Evolutionary conservation across 306 rosid genomes (phyloP), one percentile per base, ranked within the genome.

Genomic region (Begonia masoniana): DNA sequence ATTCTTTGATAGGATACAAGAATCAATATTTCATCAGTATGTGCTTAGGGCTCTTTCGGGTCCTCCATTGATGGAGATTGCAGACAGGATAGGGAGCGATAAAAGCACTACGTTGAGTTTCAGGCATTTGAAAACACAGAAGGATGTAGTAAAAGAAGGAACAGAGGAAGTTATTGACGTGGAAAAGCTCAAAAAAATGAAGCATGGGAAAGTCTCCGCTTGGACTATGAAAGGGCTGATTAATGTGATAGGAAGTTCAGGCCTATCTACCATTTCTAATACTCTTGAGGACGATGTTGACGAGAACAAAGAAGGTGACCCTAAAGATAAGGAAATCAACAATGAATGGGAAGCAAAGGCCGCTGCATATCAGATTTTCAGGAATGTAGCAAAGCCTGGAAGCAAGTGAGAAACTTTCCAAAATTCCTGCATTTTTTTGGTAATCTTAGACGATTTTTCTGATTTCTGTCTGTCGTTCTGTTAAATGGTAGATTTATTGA

Each of bases 1-100:
- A 41, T 89, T 82, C 78, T 89, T 89, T 51, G 94, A 89, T 58
- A 70, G 95, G 73, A 81, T 89, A 63, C 95, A 89, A 66, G 87
- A 78, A 68, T 74, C 95, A 9, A 74, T 89, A 52, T 78, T 85
- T 66, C 94, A 82, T 64, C 94, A 85, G 66, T 82, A 89, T 63
- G 73, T 85, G 56, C 68, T 89, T 6, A 67, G 76, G 57, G 68
- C 77, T 17, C 83, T 89, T 21, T 89, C 97, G 0, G 94, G 95
- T 11, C 95, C 82, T 58, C 85, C 95, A 0, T 52, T 69, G 80
- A 68, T 80, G 74, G 94, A 76, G 71, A 71, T 68, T 55, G 91
- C 77, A 2, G 83, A 64, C 15, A 66, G 15, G 16, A 58, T 78
- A 0, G 81, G 87, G 47, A 70, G 59, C 57, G 55, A 26, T 5